Evolutionary conservation across 2,329 filamentous ascomycete genomes (phyloP), one percentile per base, ranked within the genome.

Genomic region (Aspergillus fischeri): DNA sequence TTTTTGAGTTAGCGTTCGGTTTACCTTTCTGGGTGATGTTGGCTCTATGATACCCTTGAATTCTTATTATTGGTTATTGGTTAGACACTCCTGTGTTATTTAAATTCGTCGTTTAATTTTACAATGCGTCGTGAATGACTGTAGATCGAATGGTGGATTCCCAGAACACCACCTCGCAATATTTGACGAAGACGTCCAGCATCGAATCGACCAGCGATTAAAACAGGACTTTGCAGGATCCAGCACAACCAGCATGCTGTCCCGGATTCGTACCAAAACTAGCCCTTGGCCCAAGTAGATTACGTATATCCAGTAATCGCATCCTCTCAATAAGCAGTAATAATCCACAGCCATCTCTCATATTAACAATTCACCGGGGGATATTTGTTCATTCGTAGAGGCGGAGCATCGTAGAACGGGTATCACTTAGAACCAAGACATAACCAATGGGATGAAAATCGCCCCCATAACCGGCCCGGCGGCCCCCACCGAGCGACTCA

Each of bases 401-500:
- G 32, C 32, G 32, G 32, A 35, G 5, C 32, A 35, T 35, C 14
- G 32, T 6, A 38, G 14, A 38, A 14, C 6, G 32, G 32, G 32
- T 38, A 38, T 38, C 32, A 3, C 32, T 44, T 48, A 59, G 24
- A 59, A 20, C 9, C 41, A 28, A 27, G 35, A 42, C 17, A 56
- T 44, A 56, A 38, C 35, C 27, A 59, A 9, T 11, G 44, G 45
- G 17, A 51, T 38, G 50, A 69, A 20, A 21, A 60, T 29, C 32
- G 51, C 56, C 1, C 66, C 67, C 1, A 65, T 51, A n/a, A 67
- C 5, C 2, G 65, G 62, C 1, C 53, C 59, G 1, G 62, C 63
- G 3, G 52, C 59, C n/a, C 58, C 61, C 17, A 64, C 32, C 2
- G 58, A 51, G 6, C 55, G 59, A 9, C 66, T 63, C 5, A 63